These are phyloP conservation scores for Penicillium sp. DNA, from an alignment of 2,329 filamentous ascomycete species.

Conservation along the genomic window DNA sequence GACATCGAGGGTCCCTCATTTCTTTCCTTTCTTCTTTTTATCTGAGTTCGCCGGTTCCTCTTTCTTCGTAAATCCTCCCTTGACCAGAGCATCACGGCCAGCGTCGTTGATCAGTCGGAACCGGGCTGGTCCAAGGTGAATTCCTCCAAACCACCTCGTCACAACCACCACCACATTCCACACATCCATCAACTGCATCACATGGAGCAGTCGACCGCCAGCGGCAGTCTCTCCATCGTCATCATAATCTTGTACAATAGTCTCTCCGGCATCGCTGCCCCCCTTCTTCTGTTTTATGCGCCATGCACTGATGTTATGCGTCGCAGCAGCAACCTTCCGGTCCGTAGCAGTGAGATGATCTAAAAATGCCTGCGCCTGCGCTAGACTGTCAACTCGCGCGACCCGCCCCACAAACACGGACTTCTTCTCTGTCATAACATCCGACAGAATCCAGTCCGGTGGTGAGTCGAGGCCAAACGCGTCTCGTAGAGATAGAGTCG, in stretches of 20 bases:
- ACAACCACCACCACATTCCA: slow-evolving; percentile 95
- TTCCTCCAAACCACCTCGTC: slow-evolving; percentile 91
- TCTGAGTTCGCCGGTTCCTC: slow-evolving; percentile 43
- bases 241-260: slow-evolving; percentile 82
- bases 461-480: slow-evolving; percentile 38
- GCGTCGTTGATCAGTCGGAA: slow-evolving; percentile 89
- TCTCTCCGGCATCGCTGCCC: slow-evolving; percentile 43
- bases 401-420: slow-evolving; percentile 84
- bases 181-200: slow-evolving; percentile 92
- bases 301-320: slow-evolving; percentile 96
- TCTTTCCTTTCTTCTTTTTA: slow-evolving; percentile 57
- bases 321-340: slow-evolving; percentile 79
- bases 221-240: slow-evolving; percentile 96
- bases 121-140: slow-evolving; percentile 82
- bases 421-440: slow-evolving; percentile 75
- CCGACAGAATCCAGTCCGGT: slow-evolving; percentile 72
- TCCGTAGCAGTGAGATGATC: slow-evolving; percentile 77
- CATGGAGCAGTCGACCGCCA: slow-evolving; percentile 77
- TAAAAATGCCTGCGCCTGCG: slow-evolving; percentile 70
- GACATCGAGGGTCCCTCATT: slow-evolving; percentile 23
- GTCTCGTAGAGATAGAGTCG: slow-evolving; percentile 29
- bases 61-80: slow-evolving; percentile 68
- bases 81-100: slow-evolving; percentile 80
- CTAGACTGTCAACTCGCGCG: slow-evolving; percentile 67
- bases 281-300: slow-evolving; percentile 61